phyloP scores from a whole-genome alignment of 768 basidiomycete genomes.

The Clathrus columnatus region DNA sequence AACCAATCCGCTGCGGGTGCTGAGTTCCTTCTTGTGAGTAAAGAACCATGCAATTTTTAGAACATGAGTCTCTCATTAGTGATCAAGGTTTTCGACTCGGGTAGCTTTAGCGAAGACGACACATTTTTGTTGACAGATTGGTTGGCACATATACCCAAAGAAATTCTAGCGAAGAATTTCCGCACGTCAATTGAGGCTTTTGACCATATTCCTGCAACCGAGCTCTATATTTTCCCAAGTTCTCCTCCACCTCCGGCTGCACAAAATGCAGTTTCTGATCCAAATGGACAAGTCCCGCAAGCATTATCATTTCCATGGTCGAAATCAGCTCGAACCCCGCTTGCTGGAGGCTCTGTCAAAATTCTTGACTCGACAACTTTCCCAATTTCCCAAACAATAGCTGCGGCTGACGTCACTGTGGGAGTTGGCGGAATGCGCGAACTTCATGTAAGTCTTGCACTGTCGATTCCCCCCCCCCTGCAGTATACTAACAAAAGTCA shows the following conservation, averaged over 20 bases:
- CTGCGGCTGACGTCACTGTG: conserved; percentile 48
- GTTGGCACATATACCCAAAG: conserved; percentile 55
- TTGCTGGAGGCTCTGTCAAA: conserved; percentile 50
- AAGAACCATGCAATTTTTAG: neutral
- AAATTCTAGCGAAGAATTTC: conserved; percentile 60
- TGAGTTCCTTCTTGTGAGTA: conserved; percentile 38
- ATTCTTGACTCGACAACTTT: conserved; percentile 51
- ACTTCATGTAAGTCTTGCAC: conserved; percentile 31
- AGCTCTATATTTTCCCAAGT: conserved; percentile 48
- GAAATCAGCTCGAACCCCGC: conserved; percentile 31
- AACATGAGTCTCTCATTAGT: neutral
- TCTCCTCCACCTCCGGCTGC: conserved; percentile 34
- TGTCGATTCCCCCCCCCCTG: neutral
- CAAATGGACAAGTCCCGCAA: conserved; percentile 39
- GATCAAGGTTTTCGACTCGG: conserved; percentile 27
- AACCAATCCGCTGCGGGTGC: conserved; percentile 30
- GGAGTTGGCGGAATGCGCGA: conserved; percentile 52
- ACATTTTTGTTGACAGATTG: conserved; percentile 61
- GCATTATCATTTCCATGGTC: conserved; percentile 53
- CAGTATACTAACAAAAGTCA: conserved; percentile 8
- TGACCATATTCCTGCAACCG: conserved; percentile 42
- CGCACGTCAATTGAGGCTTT: conserved; percentile 38
- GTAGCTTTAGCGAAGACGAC: conserved; percentile 45
- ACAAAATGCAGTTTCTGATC: conserved; percentile 33
- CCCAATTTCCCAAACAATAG: conserved; percentile 41